Percentiles rank a stretch among this genome's conserved stretches.
Evolutionary conservation across 2,329 filamentous ascomycete genomes (phyloP).

Genomic region (Xylariaceae sp.): DNA sequence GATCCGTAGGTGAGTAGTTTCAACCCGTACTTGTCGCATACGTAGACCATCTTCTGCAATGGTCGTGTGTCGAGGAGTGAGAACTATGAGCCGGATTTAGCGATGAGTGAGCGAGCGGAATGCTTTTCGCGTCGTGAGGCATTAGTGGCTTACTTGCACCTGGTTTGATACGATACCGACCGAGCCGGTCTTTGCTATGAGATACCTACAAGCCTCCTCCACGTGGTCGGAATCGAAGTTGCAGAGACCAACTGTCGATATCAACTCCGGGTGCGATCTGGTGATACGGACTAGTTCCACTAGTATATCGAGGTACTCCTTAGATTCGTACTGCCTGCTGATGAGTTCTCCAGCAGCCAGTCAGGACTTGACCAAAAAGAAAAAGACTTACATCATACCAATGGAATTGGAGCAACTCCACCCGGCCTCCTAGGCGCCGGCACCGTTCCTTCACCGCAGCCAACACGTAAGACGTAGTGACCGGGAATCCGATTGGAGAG

Average conservation of each 20-base stretch:
- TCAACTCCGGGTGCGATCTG: slow-evolving; percentile 32
- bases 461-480: slow-evolving; percentile 35
- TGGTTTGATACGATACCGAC: slow-evolving; percentile 40
- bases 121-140: not conserved
- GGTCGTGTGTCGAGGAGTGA: slow-evolving; percentile 40
- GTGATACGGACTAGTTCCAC: slow-evolving; percentile 35
- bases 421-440: slow-evolving; percentile 35
- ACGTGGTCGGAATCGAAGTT: slow-evolving; percentile 40
- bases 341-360: not conserved
- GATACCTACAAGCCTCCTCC: slow-evolving; percentile 38
- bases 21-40: slow-evolving; percentile 36
- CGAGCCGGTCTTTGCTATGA: slow-evolving; percentile 32
- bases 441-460: slow-evolving; percentile 37
- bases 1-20: slow-evolving; percentile 40
- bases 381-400: slow-evolving; percentile 38
- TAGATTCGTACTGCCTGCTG: slow-evolving; percentile 35
- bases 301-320: slow-evolving; percentile 40
- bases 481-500: slow-evolving; percentile 22
- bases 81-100: slow-evolving; percentile 29
- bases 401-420: slow-evolving; percentile 42
- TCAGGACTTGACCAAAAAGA: not conserved
- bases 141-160: slow-evolving; percentile 36
- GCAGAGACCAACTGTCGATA: slow-evolving; percentile 39
- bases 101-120: not conserved
- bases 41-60: slow-evolving; percentile 32